Evolutionary conservation across 2,329 filamentous ascomycete genomes (phyloP).

Genomic region (Teratosphaeria epicoccoides): DNA sequence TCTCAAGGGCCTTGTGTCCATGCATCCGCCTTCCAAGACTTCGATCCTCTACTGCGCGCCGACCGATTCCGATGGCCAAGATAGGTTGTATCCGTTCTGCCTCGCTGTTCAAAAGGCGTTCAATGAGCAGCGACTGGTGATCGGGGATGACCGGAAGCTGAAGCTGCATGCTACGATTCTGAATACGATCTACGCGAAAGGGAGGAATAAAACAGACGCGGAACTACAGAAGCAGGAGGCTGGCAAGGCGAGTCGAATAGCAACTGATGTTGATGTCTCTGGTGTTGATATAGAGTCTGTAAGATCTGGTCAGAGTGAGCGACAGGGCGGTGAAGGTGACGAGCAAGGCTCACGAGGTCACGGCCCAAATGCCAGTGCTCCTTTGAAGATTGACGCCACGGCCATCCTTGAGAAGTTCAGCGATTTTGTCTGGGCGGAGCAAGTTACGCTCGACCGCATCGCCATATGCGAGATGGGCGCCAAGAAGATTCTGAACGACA

Average conservation of each 20-base stretch:
- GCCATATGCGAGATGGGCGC: slow-evolving; percentile 85
- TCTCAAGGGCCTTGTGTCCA: slow-evolving; percentile 42
- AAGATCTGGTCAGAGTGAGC: background rate
- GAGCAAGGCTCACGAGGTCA: slow-evolving; percentile 19
- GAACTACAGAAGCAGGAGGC: background rate
- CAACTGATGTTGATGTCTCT: background rate
- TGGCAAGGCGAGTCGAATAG: background rate
- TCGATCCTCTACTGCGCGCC: slow-evolving; percentile 58
- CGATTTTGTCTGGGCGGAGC: slow-evolving; percentile 59
- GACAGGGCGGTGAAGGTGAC: background rate
- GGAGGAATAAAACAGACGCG: slow-evolving; percentile 10
- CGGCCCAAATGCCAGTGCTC: slow-evolving; percentile 25
- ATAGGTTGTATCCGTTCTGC: slow-evolving; percentile 48
- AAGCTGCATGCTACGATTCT: slow-evolving; percentile 75
- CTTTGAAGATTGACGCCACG: slow-evolving; percentile 33
- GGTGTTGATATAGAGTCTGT: background rate
- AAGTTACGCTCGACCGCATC: slow-evolving; percentile 57
- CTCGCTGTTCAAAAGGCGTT: slow-evolving; percentile 46
- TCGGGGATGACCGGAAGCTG: slow-evolving; percentile 51
- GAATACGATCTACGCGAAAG: slow-evolving; percentile 69
- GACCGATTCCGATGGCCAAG: slow-evolving; percentile 34
- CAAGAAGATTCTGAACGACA: slow-evolving; percentile 47
- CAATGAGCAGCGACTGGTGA: slow-evolving; percentile 44
- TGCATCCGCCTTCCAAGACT: slow-evolving; percentile 48
- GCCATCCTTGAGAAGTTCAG: slow-evolving; percentile 44